Base-by-base conservation (phyloP, 352 stramenopile species). In the Phytopythium ostracodes region DNA sequence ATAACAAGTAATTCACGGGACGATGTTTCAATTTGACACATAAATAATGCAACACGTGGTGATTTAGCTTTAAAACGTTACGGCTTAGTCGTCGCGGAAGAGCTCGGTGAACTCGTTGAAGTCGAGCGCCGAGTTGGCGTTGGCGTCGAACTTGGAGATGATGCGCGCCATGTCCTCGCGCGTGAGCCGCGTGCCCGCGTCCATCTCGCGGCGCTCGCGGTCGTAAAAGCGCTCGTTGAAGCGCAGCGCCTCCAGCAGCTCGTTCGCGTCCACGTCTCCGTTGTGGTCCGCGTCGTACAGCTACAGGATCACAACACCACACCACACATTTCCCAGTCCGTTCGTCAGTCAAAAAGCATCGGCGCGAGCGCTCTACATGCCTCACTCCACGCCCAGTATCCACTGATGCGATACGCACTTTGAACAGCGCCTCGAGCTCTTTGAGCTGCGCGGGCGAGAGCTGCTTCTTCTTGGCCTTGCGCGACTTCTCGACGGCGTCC, bases 151-250 rank as follows among this genome's bases (percentile, higher is more conserved):
- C 55, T 78, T 66, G n/a, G 76, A 79, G 50, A 94, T 86, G 62
- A 94, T 89, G 47, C 79, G 77, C 44, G 66, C 63, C 29, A 94
- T 71, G 56, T 94, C 84, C 7, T 88, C 77, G 18, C 71, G 73
- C 0, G 82, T 85, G 43, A 89, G 54, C 11, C 20, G 63, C 68
- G 8, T 15, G 47, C 15, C 47, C 15, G 27, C 14, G 22, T 49
- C 53, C 17, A 12, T 9, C n/a, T 56, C 57, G 10, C 59, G 63
- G n/a, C 64, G 71, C 12, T 77, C 67, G 46, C 68, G 72, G 3
- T 89, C 78, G 61, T 89, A 91, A 47, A 89, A 91, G 42, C 75
- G 78, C 7, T 85, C 82, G 55, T 94, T 92, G 71, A 87, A 89
- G 0, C 62, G 65, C 52, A 94, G 44, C 18, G 81, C 81, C 50